phyloP scores from a whole-genome alignment of 805 yeast genomes.

The Wickerhamiella kazuoi region DNA sequence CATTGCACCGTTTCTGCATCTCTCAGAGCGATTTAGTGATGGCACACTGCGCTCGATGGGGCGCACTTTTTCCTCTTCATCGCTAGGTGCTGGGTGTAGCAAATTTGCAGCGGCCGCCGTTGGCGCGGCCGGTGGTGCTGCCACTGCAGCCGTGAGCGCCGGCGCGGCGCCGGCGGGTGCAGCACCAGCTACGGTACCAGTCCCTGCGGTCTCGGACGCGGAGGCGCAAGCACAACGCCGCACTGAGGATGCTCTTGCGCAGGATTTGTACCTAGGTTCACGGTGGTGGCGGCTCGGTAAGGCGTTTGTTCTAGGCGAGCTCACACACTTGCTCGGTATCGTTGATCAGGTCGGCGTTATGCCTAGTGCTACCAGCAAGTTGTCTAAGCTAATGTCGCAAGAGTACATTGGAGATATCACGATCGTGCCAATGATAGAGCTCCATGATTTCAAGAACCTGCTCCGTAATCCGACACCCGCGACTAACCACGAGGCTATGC shows the following conservation, averaged over 20 bases:
- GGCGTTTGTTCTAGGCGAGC: constrained; percentile 47
- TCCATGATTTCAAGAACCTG: constrained; percentile 40
- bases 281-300: constrained; percentile 22
- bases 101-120: no score
- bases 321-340: constrained; percentile 60
- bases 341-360: constrained; percentile 61
- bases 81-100: no score
- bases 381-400: constrained; percentile 64
- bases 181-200: no score
- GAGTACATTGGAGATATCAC: constrained; percentile 89
- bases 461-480: constrained; percentile 70
- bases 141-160: no score
- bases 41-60: neutral
- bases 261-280: neutral
- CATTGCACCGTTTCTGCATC: constrained; percentile 60
- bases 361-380: constrained; percentile 51
- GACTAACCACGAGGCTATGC: constrained; percentile 47
- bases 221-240: neutral
- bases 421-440: constrained; percentile 57
- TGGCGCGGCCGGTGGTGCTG: no score
- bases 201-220: neutral
- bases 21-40: constrained; percentile 8
- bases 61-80: no score
- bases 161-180: no score
- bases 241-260: neutral